Base-by-base conservation (phyloP, 208 protist genomes). In the Trypanosoma mega region DNA sequence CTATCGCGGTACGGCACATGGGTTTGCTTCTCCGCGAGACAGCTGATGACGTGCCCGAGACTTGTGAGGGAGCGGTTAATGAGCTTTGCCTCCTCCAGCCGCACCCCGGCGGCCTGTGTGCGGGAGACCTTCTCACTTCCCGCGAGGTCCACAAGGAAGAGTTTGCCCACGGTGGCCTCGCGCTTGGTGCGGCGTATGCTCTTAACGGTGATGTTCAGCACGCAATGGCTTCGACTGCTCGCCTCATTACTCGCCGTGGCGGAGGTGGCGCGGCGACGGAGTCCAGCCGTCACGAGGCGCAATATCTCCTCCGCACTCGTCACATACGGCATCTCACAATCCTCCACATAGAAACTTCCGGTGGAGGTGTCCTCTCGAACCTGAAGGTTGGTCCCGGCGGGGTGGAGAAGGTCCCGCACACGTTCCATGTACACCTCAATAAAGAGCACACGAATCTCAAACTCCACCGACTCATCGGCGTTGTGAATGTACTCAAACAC, bases 341-440 rank as follows among this genome's bases (percentile, higher is more conserved):
- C 87, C 16, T 94, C 96, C 1, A 99, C 78, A 70, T 95, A 98
- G 48, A 93, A 90, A 36, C 71, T 72, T 54, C 69, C 63, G 12
- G 52, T 72, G 6, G 49, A 68, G 7, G 86, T 67, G 51, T 94
- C 88, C 55, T 95, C 87, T 24, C 84, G 84, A 20, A 95, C 71
- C 29, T 85, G 72, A 36, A 88, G 60, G 21, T 65, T 74, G 21
- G 45, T 4, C 16, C 37, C 36, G 44, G 5, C 48, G 12, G 88
- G 59, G 30, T 79, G 72, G 2, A 99, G 74, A 34, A 99, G 67
- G 68, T 99, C 98, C 2, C 89, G 74, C 26, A 99, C 91, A 67
- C 86, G 87, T 41, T 99, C 98, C 90, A 98, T 97, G 78, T 99
- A 99, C 44, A 99, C 91, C 73, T 99, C 98, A 20, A 98, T 78